phyloP scores from a whole-genome alignment of 73 alveolate species.

The Paramecium biaurelia region DNA sequence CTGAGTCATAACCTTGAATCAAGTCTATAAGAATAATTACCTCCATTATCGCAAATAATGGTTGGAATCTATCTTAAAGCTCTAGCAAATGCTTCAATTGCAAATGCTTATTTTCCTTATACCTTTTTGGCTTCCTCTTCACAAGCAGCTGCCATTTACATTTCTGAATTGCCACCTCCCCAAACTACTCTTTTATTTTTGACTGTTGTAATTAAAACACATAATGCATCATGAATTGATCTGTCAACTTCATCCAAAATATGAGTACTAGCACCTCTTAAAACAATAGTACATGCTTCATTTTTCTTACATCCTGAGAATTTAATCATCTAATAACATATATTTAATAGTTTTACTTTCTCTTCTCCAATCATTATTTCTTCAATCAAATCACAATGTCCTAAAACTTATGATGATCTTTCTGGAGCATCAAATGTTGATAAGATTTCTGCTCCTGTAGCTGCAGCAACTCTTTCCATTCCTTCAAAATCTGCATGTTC shows the following conservation, averaged over 20 bases:
- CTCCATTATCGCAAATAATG: slow-evolving; percentile 95
- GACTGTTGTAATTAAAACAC: slow-evolving; percentile 95
- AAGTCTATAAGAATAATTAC: background rate
- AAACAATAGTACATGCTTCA: slow-evolving; percentile 96
- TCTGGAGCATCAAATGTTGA: slow-evolving; percentile 98
- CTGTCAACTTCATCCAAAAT: slow-evolving; percentile 98
- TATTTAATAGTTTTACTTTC: slow-evolving; percentile 69
- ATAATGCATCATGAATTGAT: slow-evolving; percentile 97
- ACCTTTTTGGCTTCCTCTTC: slow-evolving; percentile 85
- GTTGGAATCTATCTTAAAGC: slow-evolving; percentile 96
- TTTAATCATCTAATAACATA: slow-evolving; percentile 65
- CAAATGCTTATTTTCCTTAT: slow-evolving; percentile 94
- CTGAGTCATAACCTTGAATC: slow-evolving; percentile 80
- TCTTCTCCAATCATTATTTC: slow-evolving; percentile 99
- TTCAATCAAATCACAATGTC: slow-evolving; percentile 92
- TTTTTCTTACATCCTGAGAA: slow-evolving; percentile 95
- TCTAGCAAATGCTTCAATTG: slow-evolving; percentile 93
- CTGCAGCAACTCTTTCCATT: slow-evolving; percentile 98
- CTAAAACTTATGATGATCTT: slow-evolving; percentile 77
- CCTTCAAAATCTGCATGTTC: slow-evolving; percentile 99
- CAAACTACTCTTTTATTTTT: slow-evolving; percentile 83
- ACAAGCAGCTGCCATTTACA: slow-evolving; percentile 94
- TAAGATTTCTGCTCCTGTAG: slow-evolving; percentile 97
- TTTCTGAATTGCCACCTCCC: slow-evolving; percentile 98
- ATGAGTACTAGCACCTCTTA: slow-evolving; percentile 95